Percentiles rank a stretch among this genome's conserved stretches.
phyloP scores from a whole-genome alignment of 202 grass and related monocot genomes.

The Panicum hallii region DNA sequence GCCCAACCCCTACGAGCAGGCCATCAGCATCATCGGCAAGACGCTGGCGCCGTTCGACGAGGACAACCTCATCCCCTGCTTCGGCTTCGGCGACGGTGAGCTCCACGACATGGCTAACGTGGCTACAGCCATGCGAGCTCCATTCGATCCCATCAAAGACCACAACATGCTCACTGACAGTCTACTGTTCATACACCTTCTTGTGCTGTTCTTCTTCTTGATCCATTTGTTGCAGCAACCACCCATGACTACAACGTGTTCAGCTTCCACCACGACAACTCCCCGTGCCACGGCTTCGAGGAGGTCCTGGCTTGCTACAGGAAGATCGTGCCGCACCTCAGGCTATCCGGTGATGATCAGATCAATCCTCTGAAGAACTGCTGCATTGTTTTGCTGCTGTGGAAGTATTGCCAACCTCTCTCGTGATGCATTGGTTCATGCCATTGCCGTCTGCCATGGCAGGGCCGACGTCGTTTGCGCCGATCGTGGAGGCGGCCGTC shows the following conservation, averaged over 20 bases:
- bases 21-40: conserved; percentile 90
- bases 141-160: background rate
- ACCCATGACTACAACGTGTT: conserved; percentile 86
- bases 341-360: conserved; percentile 58
- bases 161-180: background rate
- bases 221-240: conserved; percentile 54
- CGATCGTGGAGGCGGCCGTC: conserved; percentile 84
- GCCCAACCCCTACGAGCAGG: conserved; percentile 88
- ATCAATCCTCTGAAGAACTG: background rate
- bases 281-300: conserved; percentile 90
- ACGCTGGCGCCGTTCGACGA: conserved; percentile 90
- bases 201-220: background rate
- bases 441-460: background rate
- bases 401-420: background rate
- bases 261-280: conserved; percentile 74
- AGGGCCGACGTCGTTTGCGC: conserved; percentile 91
- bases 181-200: background rate
- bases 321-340: conserved; percentile 76
- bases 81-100: conserved; percentile 92
- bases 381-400: background rate
- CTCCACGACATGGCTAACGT: background rate
- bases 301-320: conserved; percentile 85
- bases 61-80: conserved; percentile 93
- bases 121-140: background rate
- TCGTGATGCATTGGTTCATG: background rate